phyloP scores from a whole-genome alignment of 257 asterid genomes.

The Solanum paucissectum region DNA sequence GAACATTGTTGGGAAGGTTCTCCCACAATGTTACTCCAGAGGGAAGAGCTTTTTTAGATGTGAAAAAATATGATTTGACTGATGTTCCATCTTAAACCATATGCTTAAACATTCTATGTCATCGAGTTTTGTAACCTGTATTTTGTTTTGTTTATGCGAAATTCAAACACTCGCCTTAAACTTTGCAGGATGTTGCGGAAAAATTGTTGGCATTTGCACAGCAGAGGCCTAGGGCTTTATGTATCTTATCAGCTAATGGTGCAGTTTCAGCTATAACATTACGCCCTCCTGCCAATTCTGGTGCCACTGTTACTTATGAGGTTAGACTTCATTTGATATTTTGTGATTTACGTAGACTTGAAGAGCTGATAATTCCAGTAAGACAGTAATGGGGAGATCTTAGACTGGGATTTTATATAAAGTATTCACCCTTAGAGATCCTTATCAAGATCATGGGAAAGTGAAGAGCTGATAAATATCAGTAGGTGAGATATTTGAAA shows the following conservation, averaged over 20 bases:
- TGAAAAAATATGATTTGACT: not conserved
- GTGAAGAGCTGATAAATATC: not conserved
- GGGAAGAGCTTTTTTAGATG: not conserved
- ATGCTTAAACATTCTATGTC: not conserved
- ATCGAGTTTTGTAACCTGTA: not conserved
- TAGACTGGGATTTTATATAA: not conserved
- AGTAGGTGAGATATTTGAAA: not conserved
- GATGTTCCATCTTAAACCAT: not conserved
- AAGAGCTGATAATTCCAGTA: not conserved
- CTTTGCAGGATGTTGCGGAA: constrained; percentile 73
- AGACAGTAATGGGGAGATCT: not conserved
- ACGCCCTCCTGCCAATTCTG: constrained; percentile 64
- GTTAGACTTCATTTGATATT: constrained; percentile 18
- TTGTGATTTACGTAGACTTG: not conserved
- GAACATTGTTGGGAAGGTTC: not conserved
- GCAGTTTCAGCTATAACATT: constrained; percentile 66
- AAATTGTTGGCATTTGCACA: constrained; percentile 86
- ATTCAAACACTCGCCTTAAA: not conserved
- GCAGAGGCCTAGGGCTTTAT: constrained; percentile 88
- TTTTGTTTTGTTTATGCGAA: not conserved
- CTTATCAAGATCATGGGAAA: not conserved
- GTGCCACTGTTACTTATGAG: constrained; percentile 68
- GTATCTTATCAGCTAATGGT: constrained; percentile 81
- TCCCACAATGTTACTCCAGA: not conserved
- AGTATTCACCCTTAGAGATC: not conserved